Conservation (phyloP, 2,329 filamentous ascomycete genomes). For the Cladophialophora yegresii region DNA sequence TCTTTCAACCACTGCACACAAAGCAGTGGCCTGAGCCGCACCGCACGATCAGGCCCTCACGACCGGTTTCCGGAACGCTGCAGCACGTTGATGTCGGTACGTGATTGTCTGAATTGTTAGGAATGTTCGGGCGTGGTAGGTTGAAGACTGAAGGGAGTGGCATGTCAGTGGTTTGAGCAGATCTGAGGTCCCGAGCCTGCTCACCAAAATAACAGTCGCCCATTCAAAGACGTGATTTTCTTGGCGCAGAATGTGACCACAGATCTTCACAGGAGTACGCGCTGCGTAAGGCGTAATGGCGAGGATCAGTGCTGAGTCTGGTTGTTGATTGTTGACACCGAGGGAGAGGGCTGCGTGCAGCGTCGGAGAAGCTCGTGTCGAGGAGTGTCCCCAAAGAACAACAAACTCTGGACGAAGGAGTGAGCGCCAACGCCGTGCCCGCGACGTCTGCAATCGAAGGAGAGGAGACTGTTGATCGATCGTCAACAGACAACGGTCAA, state of each 20-base stretch:
- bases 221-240: conserved; percentile 13
- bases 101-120: not conserved
- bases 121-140: conserved; percentile 2
- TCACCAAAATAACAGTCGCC: conserved; percentile 11
- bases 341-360: conserved; percentile 1
- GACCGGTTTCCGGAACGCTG: not conserved
- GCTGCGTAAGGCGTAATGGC: not conserved
- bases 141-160: conserved; percentile 4
- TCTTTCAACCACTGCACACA: conserved; percentile 19
- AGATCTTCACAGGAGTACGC: conserved; percentile 2
- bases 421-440: conserved; percentile 26
- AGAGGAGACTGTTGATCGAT: conserved; percentile 18
- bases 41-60: conserved; percentile 15
- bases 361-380: conserved; percentile 4
- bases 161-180: conserved; percentile 10
- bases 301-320: not conserved
- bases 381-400: conserved; percentile 14
- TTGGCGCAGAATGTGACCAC: not conserved
- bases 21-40: conserved; percentile 19
- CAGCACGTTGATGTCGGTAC: not conserved
- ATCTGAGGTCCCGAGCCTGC: conserved; percentile 3
- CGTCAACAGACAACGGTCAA: conserved; percentile 31
- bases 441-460: conserved; percentile 24
- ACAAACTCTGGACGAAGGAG: conserved; percentile 12
- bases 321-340: conserved; percentile 14